Percentiles rank a stretch among this genome's conserved stretches.
These are phyloP conservation scores for Penicillium sp. DNA, from an alignment of 2,329 filamentous ascomycete species.

Conservation along the genomic window DNA sequence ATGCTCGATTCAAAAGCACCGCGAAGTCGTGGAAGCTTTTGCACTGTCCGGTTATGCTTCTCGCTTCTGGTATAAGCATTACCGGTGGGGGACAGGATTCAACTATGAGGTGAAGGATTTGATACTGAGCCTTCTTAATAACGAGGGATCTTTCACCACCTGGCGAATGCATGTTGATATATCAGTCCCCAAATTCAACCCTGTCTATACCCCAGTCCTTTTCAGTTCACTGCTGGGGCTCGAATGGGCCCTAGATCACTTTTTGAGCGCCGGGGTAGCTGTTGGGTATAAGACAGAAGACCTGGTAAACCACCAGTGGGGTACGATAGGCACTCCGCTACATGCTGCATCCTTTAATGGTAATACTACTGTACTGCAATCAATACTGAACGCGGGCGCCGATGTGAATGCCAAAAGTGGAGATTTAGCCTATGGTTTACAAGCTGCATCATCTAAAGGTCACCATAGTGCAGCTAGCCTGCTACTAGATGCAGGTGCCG, in stretches of 20 bases:
- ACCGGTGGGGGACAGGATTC: background rate
- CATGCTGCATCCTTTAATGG: background rate
- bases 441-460: background rate
- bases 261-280: background rate
- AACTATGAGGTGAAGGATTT: background rate
- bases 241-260: background rate
- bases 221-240: too few relatives aligned
- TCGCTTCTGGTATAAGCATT: background rate
- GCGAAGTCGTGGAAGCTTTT: background rate
- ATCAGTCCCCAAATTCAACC: too few relatives aligned
- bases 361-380: background rate
- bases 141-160: background rate
- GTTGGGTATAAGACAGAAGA: background rate
- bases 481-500: conserved; percentile 6
- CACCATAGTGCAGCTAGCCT: background rate
- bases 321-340: background rate
- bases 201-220: too few relatives aligned
- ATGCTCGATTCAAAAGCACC: background rate
- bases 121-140: background rate
- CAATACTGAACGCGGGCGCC: background rate
- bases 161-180: too few relatives aligned
- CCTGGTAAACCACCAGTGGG: background rate
- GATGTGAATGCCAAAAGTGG: conserved; percentile 1
- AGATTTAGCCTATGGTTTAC: background rate
- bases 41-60: background rate